phyloP scores from a whole-genome alignment of 2,329 filamentous ascomycete species.

The Dactylonectria macrodidyma region DNA sequence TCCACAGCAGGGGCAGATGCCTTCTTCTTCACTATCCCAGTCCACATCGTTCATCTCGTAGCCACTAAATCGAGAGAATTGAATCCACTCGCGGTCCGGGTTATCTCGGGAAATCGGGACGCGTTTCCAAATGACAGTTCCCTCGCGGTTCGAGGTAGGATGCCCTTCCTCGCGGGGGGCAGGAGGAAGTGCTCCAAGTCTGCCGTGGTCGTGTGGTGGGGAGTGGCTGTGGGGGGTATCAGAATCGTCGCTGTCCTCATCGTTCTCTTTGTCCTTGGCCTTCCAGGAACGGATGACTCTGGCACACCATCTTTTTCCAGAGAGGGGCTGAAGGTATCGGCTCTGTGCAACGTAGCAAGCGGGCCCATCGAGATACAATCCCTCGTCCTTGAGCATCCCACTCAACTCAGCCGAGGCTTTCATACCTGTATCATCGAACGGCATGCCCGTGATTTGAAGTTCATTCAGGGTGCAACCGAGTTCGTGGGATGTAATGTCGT shows the following conservation, averaged over 20 bases:
- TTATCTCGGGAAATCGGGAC: conserved; percentile 60
- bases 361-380: conserved; percentile 63
- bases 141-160: conserved; percentile 57
- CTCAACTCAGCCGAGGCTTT: conserved; percentile 64
- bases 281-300: conserved; percentile 64
- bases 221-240: conserved; percentile 43
- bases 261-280: conserved; percentile 43
- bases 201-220: conserved; percentile 44
- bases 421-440: conserved; percentile 63
- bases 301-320: conserved; percentile 57
- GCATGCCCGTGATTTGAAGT: conserved; percentile 67
- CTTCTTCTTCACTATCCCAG: conserved; percentile 54
- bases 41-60: conserved; percentile 54
- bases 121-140: conserved; percentile 66
- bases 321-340: conserved; percentile 57
- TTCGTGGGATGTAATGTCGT: conserved; percentile 68
- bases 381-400: conserved; percentile 69
- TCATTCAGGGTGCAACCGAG: conserved; percentile 68
- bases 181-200: conserved; percentile 55
- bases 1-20: conserved; percentile 58
- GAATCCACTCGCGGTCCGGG: conserved; percentile 61
- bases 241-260: conserved; percentile 47
- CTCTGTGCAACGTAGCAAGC: conserved; percentile 60
- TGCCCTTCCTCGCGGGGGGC: conserved; percentile 60
- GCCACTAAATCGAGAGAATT: conserved; percentile 61